Evolutionary conservation across 768 basidiomycete genomes (phyloP).

Genomic region (Trametes gibbosa): DNA sequence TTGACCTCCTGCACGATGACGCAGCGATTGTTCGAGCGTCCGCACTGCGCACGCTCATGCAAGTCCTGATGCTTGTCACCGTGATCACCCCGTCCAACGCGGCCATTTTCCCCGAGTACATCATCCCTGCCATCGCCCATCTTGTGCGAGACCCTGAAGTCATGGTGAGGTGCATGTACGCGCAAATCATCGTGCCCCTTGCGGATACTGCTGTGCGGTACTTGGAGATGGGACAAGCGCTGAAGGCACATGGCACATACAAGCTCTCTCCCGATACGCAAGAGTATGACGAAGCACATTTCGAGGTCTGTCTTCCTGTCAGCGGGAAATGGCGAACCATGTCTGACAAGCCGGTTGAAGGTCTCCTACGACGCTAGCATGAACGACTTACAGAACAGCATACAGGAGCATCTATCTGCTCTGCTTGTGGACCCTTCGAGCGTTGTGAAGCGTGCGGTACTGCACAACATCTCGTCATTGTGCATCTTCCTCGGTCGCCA

Average conservation of each 20-base stretch:
- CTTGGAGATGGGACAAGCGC: constrained; percentile 89
- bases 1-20: constrained; percentile 87
- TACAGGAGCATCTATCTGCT: constrained; percentile 84
- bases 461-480: constrained; percentile 82
- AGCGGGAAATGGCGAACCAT: neutral
- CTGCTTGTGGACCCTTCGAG: constrained; percentile 88
- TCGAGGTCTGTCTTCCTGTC: constrained; percentile 52
- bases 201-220: constrained; percentile 86
- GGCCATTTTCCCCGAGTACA: constrained; percentile 91
- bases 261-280: constrained; percentile 60
- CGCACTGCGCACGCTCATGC: constrained; percentile 74
- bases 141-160: constrained; percentile 83
- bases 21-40: constrained; percentile 78
- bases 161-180: constrained; percentile 76
- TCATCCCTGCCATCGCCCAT: constrained; percentile 85
- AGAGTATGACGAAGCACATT: constrained; percentile 75
- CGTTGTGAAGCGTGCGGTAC: constrained; percentile 86
- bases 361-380: constrained; percentile 88
- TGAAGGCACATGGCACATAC: constrained; percentile 79
- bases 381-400: constrained; percentile 77
- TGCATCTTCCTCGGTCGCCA: constrained; percentile 93
- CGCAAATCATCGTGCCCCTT: constrained; percentile 80
- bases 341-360: constrained; percentile 38
- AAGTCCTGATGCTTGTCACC: constrained; percentile 67
- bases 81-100: constrained; percentile 63